Evolutionary conservation across 768 basidiomycete genomes (phyloP), one percentile per base, ranked within the genome.

Genomic region (Tricholoma sp.): DNA sequence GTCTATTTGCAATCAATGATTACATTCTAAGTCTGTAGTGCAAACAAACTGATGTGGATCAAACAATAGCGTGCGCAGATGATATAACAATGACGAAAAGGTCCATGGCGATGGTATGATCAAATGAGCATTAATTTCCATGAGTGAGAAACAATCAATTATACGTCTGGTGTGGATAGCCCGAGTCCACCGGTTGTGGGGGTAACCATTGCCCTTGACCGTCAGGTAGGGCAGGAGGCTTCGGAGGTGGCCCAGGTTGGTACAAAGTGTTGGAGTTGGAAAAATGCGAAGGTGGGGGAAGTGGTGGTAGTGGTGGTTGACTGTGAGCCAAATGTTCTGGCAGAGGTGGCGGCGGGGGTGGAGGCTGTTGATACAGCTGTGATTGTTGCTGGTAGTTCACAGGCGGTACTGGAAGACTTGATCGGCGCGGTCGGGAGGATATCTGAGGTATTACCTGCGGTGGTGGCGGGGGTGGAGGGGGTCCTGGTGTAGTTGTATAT

Each of bases 351-450:
- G 73, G 72, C 56, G 77, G 76, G 4, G 69, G 69, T 18, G 71
- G 69, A 47, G 66, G 65, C 31, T 70, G 71, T 52, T 67, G 69
- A 50, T 64, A 66, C 47, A 60, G 57, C 29, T 65, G 64, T 41
- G 52, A 57, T 8, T 64, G 57, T 52, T 75, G 71, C 50, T 75
- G 74, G 55, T 78, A 78, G 54, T 70, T 71, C 21, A 72, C 61
- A 11, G 78, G 83, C 22, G 78, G 81, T 31, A 77, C 77, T 52
- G 82, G 83, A 19, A 86, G 71, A 61, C 78, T 76, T 7, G 79
- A 73, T 35, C 75, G 77, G 50, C 80, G 70, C n/a, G 75, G 68
- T 10, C 72, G 63, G 10, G 67, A 59, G 61, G 53, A 57, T 18
- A 69, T 58, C 34, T 71, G 62, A 18, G 75, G 73, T 0, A 69